These are phyloP conservation scores for Eutrema heterophyllum DNA, from an alignment of 345 rosid genomes.

Conservation along the genomic window DNA sequence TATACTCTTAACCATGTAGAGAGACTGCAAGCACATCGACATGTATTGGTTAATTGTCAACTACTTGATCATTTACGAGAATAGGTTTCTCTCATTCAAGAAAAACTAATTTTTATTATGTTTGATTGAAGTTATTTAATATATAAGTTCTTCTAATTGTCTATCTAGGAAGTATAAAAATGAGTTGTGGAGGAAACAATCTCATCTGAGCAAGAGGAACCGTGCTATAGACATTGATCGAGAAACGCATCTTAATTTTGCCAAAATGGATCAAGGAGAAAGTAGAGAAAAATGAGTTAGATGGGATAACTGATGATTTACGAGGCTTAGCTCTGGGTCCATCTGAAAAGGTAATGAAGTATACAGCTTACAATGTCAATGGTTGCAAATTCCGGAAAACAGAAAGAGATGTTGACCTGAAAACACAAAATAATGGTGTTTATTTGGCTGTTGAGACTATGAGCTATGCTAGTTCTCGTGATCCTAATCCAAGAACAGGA, in stretches of 20 bases:
- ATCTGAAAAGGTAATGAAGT: neutral
- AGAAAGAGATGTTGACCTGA: neutral
- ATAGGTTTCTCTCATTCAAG: neutral
- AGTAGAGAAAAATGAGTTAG: neutral
- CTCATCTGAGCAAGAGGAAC: neutral
- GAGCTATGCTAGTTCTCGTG: too few species aligned
- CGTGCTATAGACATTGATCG: neutral
- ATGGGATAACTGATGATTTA: neutral
- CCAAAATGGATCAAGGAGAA: neutral
- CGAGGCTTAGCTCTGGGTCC: neutral
- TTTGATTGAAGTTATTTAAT: neutral
- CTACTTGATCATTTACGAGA: slow-evolving; percentile 13
- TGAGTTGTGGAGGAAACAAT: neutral
- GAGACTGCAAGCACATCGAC: neutral
- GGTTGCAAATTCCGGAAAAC: neutral
- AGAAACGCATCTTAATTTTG: neutral
- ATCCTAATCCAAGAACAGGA: too few species aligned
- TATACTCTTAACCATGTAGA: slow-evolving; percentile 1
- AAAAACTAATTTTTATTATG: neutral
- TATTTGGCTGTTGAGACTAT: neutral
- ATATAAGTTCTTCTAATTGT: neutral
- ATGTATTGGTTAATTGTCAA: neutral
- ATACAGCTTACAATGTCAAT: neutral
- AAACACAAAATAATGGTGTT: slow-evolving; percentile 5
- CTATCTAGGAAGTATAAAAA: neutral